Conservation (phyloP, 2,329 filamentous ascomycete species). For the Colletotrichum viniferum region DNA sequence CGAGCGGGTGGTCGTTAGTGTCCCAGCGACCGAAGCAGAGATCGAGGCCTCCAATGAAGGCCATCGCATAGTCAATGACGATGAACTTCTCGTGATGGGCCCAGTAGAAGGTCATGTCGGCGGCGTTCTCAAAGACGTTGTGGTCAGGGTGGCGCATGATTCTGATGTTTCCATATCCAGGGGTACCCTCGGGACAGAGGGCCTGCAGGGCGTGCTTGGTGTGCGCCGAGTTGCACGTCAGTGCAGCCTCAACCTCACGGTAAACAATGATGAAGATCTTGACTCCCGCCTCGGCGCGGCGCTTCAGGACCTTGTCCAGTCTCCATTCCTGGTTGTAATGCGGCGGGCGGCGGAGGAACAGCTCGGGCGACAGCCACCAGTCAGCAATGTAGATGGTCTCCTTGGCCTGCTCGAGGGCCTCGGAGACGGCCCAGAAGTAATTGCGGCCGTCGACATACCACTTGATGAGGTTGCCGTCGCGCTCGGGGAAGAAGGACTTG, state of each 20-base stretch:
- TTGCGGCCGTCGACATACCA: slow-evolving; percentile 97
- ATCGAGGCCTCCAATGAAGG: slow-evolving; percentile 93
- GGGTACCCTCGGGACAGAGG: slow-evolving; percentile 80
- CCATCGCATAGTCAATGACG: slow-evolving; percentile 87
- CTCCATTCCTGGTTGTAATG: slow-evolving; percentile 84
- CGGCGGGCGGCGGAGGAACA: slow-evolving; percentile 85
- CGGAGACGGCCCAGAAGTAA: slow-evolving; percentile 94
- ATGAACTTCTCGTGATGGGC: slow-evolving; percentile 98
- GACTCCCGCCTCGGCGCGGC: slow-evolving; percentile 87
- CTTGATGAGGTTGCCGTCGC: slow-evolving; percentile 85
- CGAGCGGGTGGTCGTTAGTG: slow-evolving; percentile 78
- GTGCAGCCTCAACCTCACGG: slow-evolving; percentile 79
- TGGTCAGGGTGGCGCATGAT: slow-evolving; percentile 94
- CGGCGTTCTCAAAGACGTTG: slow-evolving; percentile 90
- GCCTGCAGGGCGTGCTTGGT: slow-evolving; percentile 85
- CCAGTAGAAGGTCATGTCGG: slow-evolving; percentile 98
- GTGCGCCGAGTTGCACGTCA: slow-evolving; percentile 92
- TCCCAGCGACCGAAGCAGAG: slow-evolving; percentile 98
- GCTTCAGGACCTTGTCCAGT: slow-evolving; percentile 85
- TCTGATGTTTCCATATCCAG: slow-evolving; percentile 86
- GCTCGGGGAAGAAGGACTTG: slow-evolving; percentile 87
- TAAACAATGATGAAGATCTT: slow-evolving; percentile 95
- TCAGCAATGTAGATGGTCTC: slow-evolving; percentile 96
- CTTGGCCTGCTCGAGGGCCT: slow-evolving; percentile 85
- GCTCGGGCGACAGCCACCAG: slow-evolving; percentile 94